Base-by-base conservation (phyloP, 1,284 basidiomycete genomes). In the Vanrija humicola region DNA sequence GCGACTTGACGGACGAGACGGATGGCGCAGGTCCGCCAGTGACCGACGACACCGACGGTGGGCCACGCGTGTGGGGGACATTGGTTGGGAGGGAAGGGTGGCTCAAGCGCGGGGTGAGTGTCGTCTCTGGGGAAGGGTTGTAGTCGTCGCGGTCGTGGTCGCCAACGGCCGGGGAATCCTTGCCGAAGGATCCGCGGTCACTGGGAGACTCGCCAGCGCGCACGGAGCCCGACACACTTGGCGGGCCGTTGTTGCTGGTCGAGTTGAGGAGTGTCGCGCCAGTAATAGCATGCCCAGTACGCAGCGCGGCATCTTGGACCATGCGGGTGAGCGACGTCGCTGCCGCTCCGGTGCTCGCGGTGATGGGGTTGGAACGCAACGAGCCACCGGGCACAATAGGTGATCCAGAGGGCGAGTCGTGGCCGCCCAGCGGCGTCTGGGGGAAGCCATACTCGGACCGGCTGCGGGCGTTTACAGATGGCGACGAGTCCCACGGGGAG, bases 271-370 rank as follows among this genome's bases (percentile, higher is more conserved):
- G 43, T 9, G 62, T 51, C 21, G 56, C 49, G 39, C 57, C 55
- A 28, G 64, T 69, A n/a, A 61, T 48, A 4, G 75, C 74, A 50
- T 73, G 69, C 10, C 75, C 75, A 0, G 68, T 72, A 5, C 74
- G 62, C 26, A 74, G 52, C 0, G 74, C 74, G 6, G 74, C 74
- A 54, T 76, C 74, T 46, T 73, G 69, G 1, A 77, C 74, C 73
- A 77, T 70, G 12, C 74, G 59, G 0, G 73, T 72, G 29, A 77
- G 59, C 14, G 68, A 71, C 1, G 68, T 67, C 3, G 71, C 59
- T 10, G 66, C 65, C 18, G 62, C 50, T 16, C 34, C 34, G 12
- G 60, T 61, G n/a, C 53, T 56, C 16, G 53, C 50, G 5, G 59
- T 55, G 29, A 58, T 61, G 54, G 55, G 43, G 54, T 57, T 58